These are phyloP conservation scores for Nannochloropsis granulata DNA, from an alignment of 108 stramenopile species.

Conservation along the genomic window DNA sequence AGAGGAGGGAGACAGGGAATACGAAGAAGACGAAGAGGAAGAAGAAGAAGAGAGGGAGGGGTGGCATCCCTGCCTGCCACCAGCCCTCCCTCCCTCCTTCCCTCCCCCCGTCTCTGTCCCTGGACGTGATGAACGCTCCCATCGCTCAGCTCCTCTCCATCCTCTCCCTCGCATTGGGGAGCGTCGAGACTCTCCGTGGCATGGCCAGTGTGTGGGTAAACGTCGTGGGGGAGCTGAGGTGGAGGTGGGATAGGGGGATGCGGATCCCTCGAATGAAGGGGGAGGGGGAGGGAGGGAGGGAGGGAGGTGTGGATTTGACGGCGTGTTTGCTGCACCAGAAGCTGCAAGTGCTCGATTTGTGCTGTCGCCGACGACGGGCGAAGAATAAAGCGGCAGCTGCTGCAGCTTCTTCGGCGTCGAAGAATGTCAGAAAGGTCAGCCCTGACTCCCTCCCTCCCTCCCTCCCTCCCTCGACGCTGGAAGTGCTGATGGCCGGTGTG, in stretches of 20 bases:
- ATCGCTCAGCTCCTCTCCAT: not conserved
- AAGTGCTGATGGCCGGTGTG: too few relatives aligned
- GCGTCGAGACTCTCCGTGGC: not conserved
- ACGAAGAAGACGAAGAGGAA: not conserved
- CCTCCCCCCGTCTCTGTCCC: not conserved
- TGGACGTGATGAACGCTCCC: not conserved
- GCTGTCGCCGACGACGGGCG: not conserved
- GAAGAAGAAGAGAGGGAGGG: not conserved
- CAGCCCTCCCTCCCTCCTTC: not conserved
- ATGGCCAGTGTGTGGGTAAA: not conserved
- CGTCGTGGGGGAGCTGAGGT: not conserved
- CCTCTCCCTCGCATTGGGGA: not conserved
- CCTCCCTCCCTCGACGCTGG: not conserved
- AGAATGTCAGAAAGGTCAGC: not conserved
- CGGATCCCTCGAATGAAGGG: not conserved
- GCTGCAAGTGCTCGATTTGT: not conserved
- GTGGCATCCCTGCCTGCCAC: not conserved
- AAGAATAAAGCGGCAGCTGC: not conserved
- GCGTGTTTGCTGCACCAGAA: not conserved
- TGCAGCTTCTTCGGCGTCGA: not conserved
- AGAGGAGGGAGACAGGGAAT: not conserved
- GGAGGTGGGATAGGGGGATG: not conserved
- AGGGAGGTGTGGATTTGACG: not conserved
- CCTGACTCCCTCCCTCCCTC: not conserved
- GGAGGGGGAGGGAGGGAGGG: not conserved